Percentiles rank a stretch among this genome's conserved stretches.
Conservation (phyloP, 1,284 basidiomycete species). For the Jaminaea rosea region DNA sequence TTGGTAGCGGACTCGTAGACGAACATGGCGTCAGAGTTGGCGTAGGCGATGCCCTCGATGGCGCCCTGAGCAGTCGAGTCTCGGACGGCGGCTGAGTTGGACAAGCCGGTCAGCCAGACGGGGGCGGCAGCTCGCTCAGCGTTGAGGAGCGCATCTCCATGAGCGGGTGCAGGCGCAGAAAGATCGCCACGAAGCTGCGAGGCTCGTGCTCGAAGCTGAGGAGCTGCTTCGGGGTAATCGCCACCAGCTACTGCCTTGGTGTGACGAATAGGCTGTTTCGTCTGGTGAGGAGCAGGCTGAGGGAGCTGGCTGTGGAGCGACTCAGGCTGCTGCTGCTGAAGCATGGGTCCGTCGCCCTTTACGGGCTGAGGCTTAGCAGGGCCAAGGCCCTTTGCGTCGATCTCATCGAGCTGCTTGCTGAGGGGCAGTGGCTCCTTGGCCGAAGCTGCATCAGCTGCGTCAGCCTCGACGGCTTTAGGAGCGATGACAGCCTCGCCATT, state of each 20-base stretch:
- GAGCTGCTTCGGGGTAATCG: slow-evolving; percentile 21
- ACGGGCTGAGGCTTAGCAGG: slow-evolving; percentile 14
- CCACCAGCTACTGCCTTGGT: slow-evolving; percentile 2
- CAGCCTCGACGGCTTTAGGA: not conserved
- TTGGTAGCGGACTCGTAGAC: slow-evolving; percentile 43
- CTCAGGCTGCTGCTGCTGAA: slow-evolving; percentile 17
- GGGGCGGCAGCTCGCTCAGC: slow-evolving; percentile 15
- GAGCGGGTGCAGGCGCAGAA: slow-evolving; percentile 16
- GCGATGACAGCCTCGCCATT: not conserved
- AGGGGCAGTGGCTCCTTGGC: slow-evolving; percentile 10
- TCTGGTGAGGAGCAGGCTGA: slow-evolving; percentile 1
- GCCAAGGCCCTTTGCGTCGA: slow-evolving; percentile 23
- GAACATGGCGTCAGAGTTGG: slow-evolving; percentile 37
- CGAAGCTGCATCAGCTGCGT: not conserved
- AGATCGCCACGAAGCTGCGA: slow-evolving; percentile 28
- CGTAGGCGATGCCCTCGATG: slow-evolving; percentile 41
- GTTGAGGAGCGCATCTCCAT: slow-evolving; percentile 23
- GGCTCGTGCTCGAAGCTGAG: slow-evolving; percentile 23
- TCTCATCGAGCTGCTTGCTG: slow-evolving; percentile 26
- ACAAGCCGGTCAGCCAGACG: slow-evolving; percentile 25
- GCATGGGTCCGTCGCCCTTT: slow-evolving; percentile 14
- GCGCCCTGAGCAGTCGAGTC: slow-evolving; percentile 22
- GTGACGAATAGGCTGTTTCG: not conserved
- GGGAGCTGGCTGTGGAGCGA: too few species aligned
- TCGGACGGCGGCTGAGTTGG: slow-evolving; percentile 1